Base-by-base conservation (phyloP, 2,329 filamentous ascomycete species). In the Phaeosphaeria sp. region DNA sequence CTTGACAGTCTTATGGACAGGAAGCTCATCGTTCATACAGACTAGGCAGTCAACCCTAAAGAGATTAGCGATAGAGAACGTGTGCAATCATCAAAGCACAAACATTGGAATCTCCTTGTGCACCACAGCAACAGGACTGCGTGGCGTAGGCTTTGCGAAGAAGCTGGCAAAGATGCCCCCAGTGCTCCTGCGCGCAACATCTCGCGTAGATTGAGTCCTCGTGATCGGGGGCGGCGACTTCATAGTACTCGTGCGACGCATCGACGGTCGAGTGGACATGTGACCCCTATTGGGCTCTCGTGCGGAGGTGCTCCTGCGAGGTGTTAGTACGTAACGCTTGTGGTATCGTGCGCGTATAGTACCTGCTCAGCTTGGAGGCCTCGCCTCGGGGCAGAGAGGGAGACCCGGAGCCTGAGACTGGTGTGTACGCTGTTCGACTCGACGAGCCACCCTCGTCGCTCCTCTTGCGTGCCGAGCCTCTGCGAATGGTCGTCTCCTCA, bases 1-100 rank as follows among this genome's bases (percentile, higher is more conserved):
- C 73, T 89, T 90, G 39, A 88, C 88, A 33, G 89, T 85, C 74
- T 87, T 88, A 58, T 82, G 82, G 10, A 83, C 71, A 1, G 88
- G 86, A 2, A 90, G 79, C 60, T 91, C 88, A 62, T 91, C 89
- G 41, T 82, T 82, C 71, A 89, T 79, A 72, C 92, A 96, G 22
- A 85, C 86, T 48, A 92, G 80, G 68, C 92, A 96, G 68, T 90
- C 85, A 46, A 89, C 83, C 57, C 89, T 65, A 7, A 6, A 13
- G 13, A 15, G 43, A 49, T 46, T 72, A 65, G 71, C 64, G 48
- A 44, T 41, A 23, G 9, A 25, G 51, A 25, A 21, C 41, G 30
- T 9, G 48, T 17, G 36, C 5, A 46, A 27, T 30, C 17, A 15
- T 23, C 43, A 18, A 18, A 10, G 10, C 5, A 60, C 54, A 39